Base-by-base conservation (phyloP, 2,329 filamentous ascomycete genomes). In the Pyrenochaeta sp. region DNA sequence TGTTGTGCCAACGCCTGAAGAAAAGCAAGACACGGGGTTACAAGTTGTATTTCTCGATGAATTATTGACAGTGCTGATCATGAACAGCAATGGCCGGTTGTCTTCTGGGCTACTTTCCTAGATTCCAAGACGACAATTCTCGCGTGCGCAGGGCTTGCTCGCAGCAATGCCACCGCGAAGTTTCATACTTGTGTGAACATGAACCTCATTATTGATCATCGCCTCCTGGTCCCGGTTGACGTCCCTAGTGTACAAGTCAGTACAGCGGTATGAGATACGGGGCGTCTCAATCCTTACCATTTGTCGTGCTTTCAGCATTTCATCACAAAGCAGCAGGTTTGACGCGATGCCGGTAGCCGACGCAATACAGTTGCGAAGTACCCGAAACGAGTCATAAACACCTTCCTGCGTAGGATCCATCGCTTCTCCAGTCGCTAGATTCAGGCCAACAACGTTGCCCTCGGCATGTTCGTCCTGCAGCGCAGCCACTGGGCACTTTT, bases 221-320 rank as follows among this genome's bases (percentile, higher is more conserved):
- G 37, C 60, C 56, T 45, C 57, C 60, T 47, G 73, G 72, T 43
- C 69, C 73, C 28, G 72, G 68, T 63, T 70, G 65, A 24, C 74
- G 71, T 53, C 74, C 74, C 72, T 74, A 37, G 5, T 40, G 13
- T 36, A 45, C 25, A 5, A 27, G 50, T 67, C 42, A 59, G 55
- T 50, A 54, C 49, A 12, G 42, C 27, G 24, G 25, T 2, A 24
- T 34, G 12, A 15, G 42, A n/a, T 25, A 43, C 42, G 5, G 32
- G n/a, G 27, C 27, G 9, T 34, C 30, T 36, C 19, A 13, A 3
- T 24, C 25, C 67, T 62, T 65, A 74, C 90, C 95, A 99, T 99
- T 83, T 99, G 94, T 77, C 95, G 87, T 61, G 95, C 95, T 85
- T 99, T 99, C 72, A 99, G 84, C 83, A 99, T 86, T 84, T 99